Evolutionary conservation across 116 monocot genomes (phyloP).

Genomic region (Phalaenopsis hybrid): DNA sequence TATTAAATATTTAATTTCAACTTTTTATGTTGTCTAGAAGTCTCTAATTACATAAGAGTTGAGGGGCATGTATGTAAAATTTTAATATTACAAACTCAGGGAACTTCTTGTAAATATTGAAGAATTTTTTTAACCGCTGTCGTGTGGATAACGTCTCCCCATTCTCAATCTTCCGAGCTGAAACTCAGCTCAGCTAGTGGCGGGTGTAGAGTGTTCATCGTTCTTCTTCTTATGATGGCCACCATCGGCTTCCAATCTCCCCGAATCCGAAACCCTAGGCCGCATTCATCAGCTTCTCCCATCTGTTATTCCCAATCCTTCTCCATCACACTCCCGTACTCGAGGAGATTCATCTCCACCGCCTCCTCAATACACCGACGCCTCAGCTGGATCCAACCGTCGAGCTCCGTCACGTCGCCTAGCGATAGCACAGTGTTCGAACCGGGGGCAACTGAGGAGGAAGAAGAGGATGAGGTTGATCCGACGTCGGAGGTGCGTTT

Average conservation of each 20-base stretch:
- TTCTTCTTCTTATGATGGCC: not conserved
- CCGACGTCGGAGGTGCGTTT: conserved; percentile 62
- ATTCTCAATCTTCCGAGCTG: too few relatives aligned
- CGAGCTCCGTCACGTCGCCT: conserved; percentile 23
- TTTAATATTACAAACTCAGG: too few relatives aligned
- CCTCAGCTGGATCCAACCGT: conserved; percentile 9
- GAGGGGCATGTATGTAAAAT: too few relatives aligned
- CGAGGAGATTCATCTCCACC: not conserved
- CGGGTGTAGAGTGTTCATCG: not conserved
- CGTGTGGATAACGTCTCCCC: too few relatives aligned
- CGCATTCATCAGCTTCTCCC: not conserved
- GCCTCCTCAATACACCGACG: not conserved
- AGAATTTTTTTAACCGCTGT: too few relatives aligned
- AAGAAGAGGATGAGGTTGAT: conserved; percentile 38
- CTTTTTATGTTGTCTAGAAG: too few relatives aligned
- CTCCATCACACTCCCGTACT: not conserved
- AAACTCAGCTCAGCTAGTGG: not conserved
- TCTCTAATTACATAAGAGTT: too few relatives aligned
- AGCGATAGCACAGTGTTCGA: conserved; percentile 10
- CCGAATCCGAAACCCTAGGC: not conserved
- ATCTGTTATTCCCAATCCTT: conserved; percentile 3
- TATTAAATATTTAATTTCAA: too few relatives aligned
- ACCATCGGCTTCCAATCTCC: not conserved
- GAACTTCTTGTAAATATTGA: too few relatives aligned
- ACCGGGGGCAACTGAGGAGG: conserved; percentile 13